phyloP scores from a whole-genome alignment of 257 asterid species.

The Solanum medicagineum region DNA sequence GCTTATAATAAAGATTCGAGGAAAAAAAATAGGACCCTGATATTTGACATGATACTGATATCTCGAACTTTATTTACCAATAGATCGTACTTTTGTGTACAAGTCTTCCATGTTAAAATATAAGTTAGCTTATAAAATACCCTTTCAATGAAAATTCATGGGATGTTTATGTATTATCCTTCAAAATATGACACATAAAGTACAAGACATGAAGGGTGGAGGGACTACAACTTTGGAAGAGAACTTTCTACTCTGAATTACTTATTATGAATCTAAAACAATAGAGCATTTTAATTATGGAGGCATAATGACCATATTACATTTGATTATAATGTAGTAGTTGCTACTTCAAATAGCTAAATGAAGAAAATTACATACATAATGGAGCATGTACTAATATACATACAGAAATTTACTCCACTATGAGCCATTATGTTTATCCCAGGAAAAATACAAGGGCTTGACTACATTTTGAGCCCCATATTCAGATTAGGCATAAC shows the following conservation, averaged over 20 bases:
- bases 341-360: constrained; percentile 21
- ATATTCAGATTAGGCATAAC: neutral
- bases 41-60: neutral
- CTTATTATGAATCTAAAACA: neutral
- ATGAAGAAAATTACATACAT: neutral
- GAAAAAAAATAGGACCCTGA: too few species aligned
- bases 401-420: neutral
- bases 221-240: neutral
- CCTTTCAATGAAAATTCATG: neutral
- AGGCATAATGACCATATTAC: constrained; percentile 5
- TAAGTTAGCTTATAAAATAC: neutral
- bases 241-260: neutral
- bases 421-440: neutral
- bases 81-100: neutral
- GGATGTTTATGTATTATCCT: neutral
- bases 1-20: neutral
- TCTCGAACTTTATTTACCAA: neutral
- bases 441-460: constrained; percentile 22
- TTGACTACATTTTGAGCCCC: neutral
- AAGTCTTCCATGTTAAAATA: neutral
- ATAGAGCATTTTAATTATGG: constrained; percentile 15
- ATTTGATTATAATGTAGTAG: neutral
- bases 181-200: neutral
- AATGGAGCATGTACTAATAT: neutral
- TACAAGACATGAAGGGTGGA: neutral